Conservation (phyloP, 1,139 yeast genomes). For the Fermentozyma sake region DNA sequence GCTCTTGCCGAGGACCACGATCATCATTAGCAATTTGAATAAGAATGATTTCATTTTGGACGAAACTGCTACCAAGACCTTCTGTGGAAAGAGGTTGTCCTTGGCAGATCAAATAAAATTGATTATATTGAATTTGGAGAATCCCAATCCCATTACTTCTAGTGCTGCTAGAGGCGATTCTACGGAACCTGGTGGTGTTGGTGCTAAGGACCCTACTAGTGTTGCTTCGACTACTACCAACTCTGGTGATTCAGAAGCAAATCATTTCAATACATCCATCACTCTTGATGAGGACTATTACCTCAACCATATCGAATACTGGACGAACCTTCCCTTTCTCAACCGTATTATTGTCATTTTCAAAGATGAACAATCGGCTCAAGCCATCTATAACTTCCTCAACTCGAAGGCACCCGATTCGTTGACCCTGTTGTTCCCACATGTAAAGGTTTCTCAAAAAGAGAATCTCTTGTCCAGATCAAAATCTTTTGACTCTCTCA, state of each 20-base stretch:
- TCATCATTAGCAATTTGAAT: slow-evolving; percentile 33
- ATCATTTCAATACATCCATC: no score
- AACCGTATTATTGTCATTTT: slow-evolving; percentile 39
- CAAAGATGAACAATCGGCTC: slow-evolving; percentile 28
- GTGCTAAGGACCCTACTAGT: no score
- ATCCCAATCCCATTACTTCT: no score
- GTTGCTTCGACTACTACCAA: no score
- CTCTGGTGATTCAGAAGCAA: no score
- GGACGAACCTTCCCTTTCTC: slow-evolving; percentile 44
- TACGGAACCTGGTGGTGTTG: no score
- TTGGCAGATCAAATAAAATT: slow-evolving; percentile 35
- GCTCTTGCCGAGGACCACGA: slow-evolving; percentile 25
- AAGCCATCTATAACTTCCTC: slow-evolving; percentile 20
- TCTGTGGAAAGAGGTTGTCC: slow-evolving; percentile 14
- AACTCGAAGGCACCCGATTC: slow-evolving; percentile 8
- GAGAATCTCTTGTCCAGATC: slow-evolving; percentile 40
- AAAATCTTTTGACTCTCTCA: slow-evolving; percentile 31
- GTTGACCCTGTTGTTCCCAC: slow-evolving; percentile 10
- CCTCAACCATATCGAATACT: slow-evolving; percentile 30
- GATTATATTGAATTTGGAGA: slow-evolving; percentile 23
- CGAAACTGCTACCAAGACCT: slow-evolving; percentile 5
- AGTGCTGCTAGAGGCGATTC: no score
- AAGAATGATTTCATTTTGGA: slow-evolving; percentile 28
- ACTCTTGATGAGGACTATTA: slow-evolving; percentile 18
- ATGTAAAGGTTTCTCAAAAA: slow-evolving; percentile 33